phyloP scores from a whole-genome alignment of 371 early-diverging fungal species.

The Rhizopus sp. region DNA sequence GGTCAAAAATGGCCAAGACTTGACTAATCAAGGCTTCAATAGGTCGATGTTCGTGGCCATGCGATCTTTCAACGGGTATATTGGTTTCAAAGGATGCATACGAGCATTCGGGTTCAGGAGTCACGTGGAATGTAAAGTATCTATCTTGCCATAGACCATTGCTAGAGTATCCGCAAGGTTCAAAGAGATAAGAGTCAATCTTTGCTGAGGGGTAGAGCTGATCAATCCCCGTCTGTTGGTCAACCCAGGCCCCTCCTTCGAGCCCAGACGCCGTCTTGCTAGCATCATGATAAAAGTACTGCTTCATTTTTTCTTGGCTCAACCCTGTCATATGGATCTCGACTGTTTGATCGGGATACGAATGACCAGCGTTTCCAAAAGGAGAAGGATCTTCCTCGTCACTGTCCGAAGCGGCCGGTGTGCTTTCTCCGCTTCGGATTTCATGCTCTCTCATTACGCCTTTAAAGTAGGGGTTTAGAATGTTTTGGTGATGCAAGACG shows the following conservation, averaged over 20 bases:
- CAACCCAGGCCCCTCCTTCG: constrained; percentile 63
- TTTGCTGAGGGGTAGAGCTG: constrained; percentile 73
- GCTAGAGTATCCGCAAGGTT: constrained; percentile 93
- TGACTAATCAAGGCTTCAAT: constrained; percentile 66
- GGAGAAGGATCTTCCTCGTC: constrained; percentile 39
- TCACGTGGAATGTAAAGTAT: constrained; percentile 97
- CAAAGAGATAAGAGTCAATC: constrained; percentile 85
- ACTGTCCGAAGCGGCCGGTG: constrained; percentile 33
- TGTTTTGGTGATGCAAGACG: constrained; percentile 36
- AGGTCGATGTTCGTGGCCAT: constrained; percentile 38
- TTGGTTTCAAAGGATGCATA: constrained; percentile 96
- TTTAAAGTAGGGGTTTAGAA: constrained; percentile 14
- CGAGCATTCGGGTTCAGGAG: constrained; percentile 96
- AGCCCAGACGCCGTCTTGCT: constrained; percentile 54
- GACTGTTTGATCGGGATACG: constrained; percentile 79
- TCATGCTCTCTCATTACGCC: constrained; percentile 23
- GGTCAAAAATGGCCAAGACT: constrained; percentile 81
- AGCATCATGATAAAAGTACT: constrained; percentile 57
- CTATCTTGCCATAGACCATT: constrained; percentile 82
- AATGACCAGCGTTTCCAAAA: constrained; percentile 43
- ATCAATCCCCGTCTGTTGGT: constrained; percentile 73
- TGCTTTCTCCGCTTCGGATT: constrained; percentile 32
- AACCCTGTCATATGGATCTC: constrained; percentile 95
- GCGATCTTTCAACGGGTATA: constrained; percentile 62
- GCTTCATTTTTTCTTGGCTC: constrained; percentile 70